A percentile compares a stretch with the other conserved stretches of the same genome.
These are phyloP conservation scores for Kwoniella shivajii DNA, from an alignment of 1,284 basidiomycete genomes.

Conservation along the genomic window DNA sequence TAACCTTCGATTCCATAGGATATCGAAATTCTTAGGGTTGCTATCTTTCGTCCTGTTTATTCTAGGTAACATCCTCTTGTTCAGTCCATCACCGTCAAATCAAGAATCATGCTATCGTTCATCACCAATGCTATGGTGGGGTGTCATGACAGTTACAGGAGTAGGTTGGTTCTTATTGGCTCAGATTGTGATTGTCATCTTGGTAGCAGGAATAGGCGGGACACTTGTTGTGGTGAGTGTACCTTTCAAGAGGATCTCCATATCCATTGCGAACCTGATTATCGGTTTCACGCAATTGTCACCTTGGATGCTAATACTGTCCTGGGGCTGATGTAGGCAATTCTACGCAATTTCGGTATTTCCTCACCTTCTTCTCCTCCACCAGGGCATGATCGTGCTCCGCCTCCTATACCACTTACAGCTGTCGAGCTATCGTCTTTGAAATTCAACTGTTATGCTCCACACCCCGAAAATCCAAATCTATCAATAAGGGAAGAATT, in stretches of 20 bases:
- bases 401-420: background rate
- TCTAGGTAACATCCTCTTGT: conserved; percentile 33
- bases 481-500: background rate
- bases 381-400: background rate
- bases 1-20: conserved; percentile 5
- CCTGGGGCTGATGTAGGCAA: too few relatives aligned
- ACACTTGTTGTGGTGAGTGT: conserved; percentile 28
- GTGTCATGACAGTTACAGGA: conserved; percentile 33
- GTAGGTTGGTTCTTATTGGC: conserved; percentile 41
- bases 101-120: conserved; percentile 31
- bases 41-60: conserved; percentile 27
- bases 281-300: too few relatives aligned
- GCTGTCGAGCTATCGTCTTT: background rate
- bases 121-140: conserved; percentile 44
- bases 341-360: background rate
- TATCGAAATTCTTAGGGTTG: conserved; percentile 21
- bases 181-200: conserved; percentile 30
- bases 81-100: conserved; percentile 22
- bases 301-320: too few relatives aligned
- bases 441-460: background rate
- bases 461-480: background rate
- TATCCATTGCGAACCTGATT: too few relatives aligned
- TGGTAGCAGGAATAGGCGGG: conserved; percentile 32
- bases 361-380: background rate
- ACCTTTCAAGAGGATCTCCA: too few relatives aligned